Conservation (phyloP, 371 early-diverging fungal species). For the Fennellomyces sp. region DNA sequence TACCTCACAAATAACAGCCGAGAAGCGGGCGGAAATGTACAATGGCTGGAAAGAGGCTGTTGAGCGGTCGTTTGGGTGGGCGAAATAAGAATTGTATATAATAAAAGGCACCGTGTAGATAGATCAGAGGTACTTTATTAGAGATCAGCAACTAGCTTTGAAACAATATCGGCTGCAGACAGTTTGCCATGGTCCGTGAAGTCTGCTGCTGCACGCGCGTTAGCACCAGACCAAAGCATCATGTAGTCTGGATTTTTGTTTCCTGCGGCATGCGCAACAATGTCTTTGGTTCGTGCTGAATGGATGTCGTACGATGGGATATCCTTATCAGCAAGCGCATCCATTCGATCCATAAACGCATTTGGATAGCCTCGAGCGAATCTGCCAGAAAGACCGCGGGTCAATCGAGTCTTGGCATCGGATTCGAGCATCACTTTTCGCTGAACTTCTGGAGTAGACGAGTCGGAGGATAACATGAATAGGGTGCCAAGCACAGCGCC, state of each 20-base stretch:
- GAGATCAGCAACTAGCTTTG: constrained; percentile 27
- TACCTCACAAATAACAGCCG: constrained; percentile 39
- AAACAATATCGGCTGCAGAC: constrained; percentile 27
- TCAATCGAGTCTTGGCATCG: constrained; percentile 20
- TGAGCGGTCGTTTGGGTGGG: constrained; percentile 73
- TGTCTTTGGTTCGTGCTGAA: constrained; percentile 44
- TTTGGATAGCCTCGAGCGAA: constrained; percentile 41
- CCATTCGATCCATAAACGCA: constrained; percentile 32
- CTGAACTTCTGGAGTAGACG: constrained; percentile 30
- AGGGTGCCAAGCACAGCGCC: constrained; percentile 42
- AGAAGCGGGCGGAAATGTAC: constrained; percentile 68
- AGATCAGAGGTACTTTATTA: background rate
- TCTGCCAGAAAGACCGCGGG: constrained; percentile 35
- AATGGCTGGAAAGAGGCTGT: constrained; percentile 89
- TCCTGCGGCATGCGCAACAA: constrained; percentile 28
- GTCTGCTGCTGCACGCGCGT: constrained; percentile 24
- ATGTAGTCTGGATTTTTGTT: constrained; percentile 32
- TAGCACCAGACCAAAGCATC: constrained; percentile 32
- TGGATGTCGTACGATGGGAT: constrained; percentile 45
- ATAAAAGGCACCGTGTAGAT: background rate
- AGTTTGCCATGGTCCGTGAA: constrained; percentile 40
- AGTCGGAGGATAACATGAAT: constrained; percentile 43
- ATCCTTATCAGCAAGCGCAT: constrained; percentile 11
- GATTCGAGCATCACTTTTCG: constrained; percentile 25
- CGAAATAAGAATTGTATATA: constrained; percentile 4